phyloP scores from a whole-genome alignment of 352 stramenopile species.

The Peronosclerospora sorghi region DNA sequence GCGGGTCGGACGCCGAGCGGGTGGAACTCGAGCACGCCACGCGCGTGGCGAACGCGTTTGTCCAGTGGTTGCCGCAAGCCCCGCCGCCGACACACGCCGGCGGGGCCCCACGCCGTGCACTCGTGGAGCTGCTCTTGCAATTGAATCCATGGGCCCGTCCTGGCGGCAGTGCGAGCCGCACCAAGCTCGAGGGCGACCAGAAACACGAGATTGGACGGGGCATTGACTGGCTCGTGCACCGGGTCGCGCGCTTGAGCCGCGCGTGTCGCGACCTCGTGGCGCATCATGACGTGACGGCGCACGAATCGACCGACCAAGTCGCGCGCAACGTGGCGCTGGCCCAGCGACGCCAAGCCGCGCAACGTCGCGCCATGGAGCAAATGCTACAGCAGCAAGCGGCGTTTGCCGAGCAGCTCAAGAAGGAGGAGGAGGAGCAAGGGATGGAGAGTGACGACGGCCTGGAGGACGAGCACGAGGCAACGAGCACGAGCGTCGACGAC shows the following conservation, averaged over 20 bases:
- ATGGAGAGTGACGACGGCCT: no score
- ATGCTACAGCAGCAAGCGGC: constrained; percentile 76
- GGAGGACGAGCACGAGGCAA: no score
- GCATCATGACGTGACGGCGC: constrained; percentile 38
- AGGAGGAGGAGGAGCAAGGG: no score
- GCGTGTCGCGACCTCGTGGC: constrained; percentile 30
- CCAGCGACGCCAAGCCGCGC: constrained; percentile 55
- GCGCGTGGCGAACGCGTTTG: constrained; percentile 37
- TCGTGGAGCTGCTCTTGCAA: constrained; percentile 53
- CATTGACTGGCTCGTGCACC: constrained; percentile 70
- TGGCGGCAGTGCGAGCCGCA: constrained; percentile 37
- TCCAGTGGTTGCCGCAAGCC: constrained; percentile 42
- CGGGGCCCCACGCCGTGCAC: constrained; percentile 21
- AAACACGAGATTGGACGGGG: constrained; percentile 76
- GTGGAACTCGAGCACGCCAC: constrained; percentile 35
- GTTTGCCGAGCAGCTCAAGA: constrained; percentile 43
- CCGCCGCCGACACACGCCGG: constrained; percentile 27
- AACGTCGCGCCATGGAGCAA: constrained; percentile 60
- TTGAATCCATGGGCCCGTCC: constrained; percentile 63
- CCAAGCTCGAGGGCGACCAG: constrained; percentile 64
- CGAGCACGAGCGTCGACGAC: constrained; percentile 47
- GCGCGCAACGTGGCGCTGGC: constrained; percentile 49
- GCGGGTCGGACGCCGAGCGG: constrained; percentile 28
- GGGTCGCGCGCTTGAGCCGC: constrained; percentile 36
- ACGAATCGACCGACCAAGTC: constrained; percentile 55